A percentile compares a stretch with the other conserved stretches of the same genome.
phyloP scores from a whole-genome alignment of 139 green algal genomes.

The Coelastrella sp. region DNA sequence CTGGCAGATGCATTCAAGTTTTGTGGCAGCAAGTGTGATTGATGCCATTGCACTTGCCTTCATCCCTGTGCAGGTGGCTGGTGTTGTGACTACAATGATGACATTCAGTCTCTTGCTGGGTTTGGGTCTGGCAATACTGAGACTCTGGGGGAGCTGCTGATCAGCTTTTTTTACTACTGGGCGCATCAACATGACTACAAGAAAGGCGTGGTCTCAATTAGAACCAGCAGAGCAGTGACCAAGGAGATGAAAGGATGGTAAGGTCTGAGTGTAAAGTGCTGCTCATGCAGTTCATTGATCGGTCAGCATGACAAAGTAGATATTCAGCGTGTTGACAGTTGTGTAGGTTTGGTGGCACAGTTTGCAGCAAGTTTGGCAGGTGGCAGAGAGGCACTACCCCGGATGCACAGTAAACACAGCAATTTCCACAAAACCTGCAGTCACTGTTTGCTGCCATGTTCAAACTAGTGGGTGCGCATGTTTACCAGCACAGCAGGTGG shows the following conservation, averaged over 20 bases:
- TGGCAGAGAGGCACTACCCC: too few species aligned
- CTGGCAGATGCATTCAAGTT: too few species aligned
- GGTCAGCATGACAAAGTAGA: too few species aligned
- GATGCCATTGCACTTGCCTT: too few species aligned
- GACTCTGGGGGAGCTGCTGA: conserved; percentile 84
- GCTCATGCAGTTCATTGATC: too few species aligned
- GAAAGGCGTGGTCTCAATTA: conserved; percentile 80
- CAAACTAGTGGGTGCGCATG: too few species aligned
- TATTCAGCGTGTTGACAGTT: too few species aligned
- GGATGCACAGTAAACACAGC: too few species aligned
- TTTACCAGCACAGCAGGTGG: too few species aligned
- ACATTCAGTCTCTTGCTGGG: conserved; percentile 62
- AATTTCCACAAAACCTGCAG: too few species aligned
- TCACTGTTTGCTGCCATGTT: too few species aligned
- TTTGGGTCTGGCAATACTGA: conserved; percentile 88
- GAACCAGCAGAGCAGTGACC: conserved; percentile 70
- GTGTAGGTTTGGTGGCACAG: not conserved
- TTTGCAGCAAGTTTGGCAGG: not conserved
- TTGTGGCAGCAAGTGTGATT: too few species aligned
- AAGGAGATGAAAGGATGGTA: conserved; percentile 93
- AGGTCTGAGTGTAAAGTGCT: not conserved
- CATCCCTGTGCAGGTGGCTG: conserved; percentile 63
- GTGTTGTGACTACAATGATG: conserved; percentile 81
- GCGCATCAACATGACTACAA: conserved; percentile 91
- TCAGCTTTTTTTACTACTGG: conserved; percentile 95